Conservation (phyloP, 2,329 filamentous ascomycete species). For the Fusarium albidum region DNA sequence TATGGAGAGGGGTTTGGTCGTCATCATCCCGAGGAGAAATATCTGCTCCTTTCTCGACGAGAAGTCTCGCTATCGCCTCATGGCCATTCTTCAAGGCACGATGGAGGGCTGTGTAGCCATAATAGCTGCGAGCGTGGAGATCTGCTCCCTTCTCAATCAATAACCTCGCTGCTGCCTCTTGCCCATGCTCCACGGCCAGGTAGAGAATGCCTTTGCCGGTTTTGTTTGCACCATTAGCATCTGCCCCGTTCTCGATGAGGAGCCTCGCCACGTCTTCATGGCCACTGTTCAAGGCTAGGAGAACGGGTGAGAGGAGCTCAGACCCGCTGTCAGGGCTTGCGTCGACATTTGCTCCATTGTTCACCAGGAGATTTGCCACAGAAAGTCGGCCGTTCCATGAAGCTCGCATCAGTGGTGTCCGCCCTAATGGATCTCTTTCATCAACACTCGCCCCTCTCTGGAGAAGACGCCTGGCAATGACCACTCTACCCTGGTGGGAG, state of each 20-base stretch:
- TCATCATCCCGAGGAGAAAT: neutral
- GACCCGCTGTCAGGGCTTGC: neutral
- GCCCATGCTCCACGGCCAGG: no score
- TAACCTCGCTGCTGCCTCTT: neutral
- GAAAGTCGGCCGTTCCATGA: neutral
- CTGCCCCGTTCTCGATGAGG: neutral
- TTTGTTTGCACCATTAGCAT: accelerated
- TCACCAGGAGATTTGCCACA: constrained; percentile 1
- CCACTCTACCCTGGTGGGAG: neutral
- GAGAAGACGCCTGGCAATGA: neutral
- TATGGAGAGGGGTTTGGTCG: neutral
- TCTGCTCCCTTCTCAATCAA: neutral
- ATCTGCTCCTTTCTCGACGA: neutral
- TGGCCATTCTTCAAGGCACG: neutral
- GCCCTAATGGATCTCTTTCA: accelerated
- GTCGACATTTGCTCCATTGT: constrained; percentile 6
- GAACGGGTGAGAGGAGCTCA: neutral
- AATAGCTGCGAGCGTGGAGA: neutral
- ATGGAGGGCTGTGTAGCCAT: neutral
- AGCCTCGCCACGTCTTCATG: neutral
- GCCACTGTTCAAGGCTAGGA: neutral
- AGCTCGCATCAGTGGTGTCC: constrained; percentile 9
- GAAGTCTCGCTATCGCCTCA: neutral
- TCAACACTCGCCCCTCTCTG: neutral
- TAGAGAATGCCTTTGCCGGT: no score